These are phyloP conservation scores for Ceratocystis diversiconidia DNA, from an alignment of 2,329 filamentous ascomycete genomes.

Conservation along the genomic window DNA sequence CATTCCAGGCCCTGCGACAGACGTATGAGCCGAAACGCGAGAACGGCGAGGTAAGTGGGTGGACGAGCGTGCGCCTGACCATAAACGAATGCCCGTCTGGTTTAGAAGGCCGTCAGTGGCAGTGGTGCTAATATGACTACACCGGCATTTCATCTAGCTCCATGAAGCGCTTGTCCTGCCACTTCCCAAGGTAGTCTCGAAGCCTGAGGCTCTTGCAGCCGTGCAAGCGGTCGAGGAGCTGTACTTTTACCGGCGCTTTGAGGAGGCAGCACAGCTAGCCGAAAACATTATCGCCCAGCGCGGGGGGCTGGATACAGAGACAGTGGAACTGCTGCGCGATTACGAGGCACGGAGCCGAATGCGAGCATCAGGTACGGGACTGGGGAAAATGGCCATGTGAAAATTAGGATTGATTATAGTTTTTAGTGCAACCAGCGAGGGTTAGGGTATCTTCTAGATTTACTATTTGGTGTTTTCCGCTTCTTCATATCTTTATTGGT, in stretches of 20 bases:
- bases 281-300: constrained; percentile 23
- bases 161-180: constrained; percentile 25
- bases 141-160: background rate
- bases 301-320: constrained; percentile 32
- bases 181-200: constrained; percentile 27
- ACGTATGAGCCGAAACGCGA: constrained; percentile 37
- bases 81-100: background rate
- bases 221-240: constrained; percentile 44
- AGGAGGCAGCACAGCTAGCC: constrained; percentile 32
- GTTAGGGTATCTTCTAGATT: background rate
- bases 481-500: constrained; percentile 1
- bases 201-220: constrained; percentile 36
- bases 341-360: constrained; percentile 24
- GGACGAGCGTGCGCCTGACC: background rate
- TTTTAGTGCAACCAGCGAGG: background rate
- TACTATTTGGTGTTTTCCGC: background rate
- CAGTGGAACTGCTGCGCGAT: constrained; percentile 27
- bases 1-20: constrained; percentile 33
- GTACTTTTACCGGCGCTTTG: constrained; percentile 38
- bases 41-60: constrained; percentile 37
- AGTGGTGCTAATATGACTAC: too few relatives aligned
- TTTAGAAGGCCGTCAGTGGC: too few relatives aligned
- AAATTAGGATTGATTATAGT: background rate
- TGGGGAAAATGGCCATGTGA: background rate
- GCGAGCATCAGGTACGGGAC: background rate